Evolutionary conservation across 768 basidiomycete species (phyloP).

Genomic region (Dacryopinax primogenitus): DNA sequence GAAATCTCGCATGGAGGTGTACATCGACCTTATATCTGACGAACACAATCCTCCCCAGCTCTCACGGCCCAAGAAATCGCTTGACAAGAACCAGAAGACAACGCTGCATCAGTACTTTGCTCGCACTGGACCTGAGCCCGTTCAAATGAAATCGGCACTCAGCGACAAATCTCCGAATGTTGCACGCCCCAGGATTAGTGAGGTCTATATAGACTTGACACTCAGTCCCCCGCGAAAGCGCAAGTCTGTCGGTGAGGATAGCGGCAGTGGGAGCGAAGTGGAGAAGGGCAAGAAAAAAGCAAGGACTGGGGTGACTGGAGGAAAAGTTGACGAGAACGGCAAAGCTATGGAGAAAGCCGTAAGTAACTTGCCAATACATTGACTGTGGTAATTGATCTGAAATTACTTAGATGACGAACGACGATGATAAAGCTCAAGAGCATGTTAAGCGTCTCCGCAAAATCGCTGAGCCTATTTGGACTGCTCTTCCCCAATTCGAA

Average conservation of each 20-base stretch:
- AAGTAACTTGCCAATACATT: background rate
- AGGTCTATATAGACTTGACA: background rate
- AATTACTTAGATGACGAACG: background rate
- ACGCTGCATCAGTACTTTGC: background rate
- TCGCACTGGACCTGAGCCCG: background rate
- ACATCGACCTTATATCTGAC: background rate
- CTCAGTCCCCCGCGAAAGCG: background rate
- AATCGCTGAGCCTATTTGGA: background rate
- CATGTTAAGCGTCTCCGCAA: background rate
- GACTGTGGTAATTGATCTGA: too few species aligned
- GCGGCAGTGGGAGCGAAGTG: background rate
- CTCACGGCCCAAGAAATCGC: background rate
- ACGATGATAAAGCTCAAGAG: background rate
- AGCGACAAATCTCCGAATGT: background rate
- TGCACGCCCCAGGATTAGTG: background rate
- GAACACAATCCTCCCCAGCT: too few species aligned
- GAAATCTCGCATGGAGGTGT: conserved; percentile 1
- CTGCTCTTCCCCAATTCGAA: background rate
- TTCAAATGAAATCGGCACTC: background rate
- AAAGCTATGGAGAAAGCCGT: conserved; percentile 20
- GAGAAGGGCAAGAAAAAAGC: conserved; percentile 9
- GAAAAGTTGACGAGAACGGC: conserved; percentile 1
- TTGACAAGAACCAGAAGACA: conserved; percentile 5
- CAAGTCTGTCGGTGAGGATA: background rate
- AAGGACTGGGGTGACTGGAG: background rate